Percentiles rank a stretch among this genome's conserved stretches.
These are phyloP conservation scores for Penicillium atrosanguineum DNA, from an alignment of 495 filamentous ascomycete species.

Conservation along the genomic window DNA sequence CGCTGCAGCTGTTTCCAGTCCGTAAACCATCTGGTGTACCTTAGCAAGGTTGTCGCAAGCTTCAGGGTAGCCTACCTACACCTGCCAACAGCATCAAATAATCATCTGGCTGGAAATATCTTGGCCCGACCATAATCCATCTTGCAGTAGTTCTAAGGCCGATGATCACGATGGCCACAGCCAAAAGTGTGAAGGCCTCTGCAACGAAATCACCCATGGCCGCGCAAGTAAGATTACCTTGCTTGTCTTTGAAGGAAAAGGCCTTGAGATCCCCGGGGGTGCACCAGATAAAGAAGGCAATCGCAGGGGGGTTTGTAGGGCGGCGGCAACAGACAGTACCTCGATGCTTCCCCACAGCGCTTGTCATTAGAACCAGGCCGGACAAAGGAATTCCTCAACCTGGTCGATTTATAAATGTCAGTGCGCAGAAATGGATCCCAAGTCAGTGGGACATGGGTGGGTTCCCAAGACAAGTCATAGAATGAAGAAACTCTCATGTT, in stretches of 20 bases:
- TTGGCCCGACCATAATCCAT: conserved; percentile 49
- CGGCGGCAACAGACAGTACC: neutral
- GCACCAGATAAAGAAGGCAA: conserved; percentile 24
- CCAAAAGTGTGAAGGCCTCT: conserved; percentile 54
- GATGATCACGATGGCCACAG: conserved; percentile 48
- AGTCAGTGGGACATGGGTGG: neutral
- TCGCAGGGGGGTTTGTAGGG: conserved; percentile 2
- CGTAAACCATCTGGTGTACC: conserved; percentile 30
- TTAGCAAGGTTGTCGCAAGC: neutral
- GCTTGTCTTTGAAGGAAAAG: conserved; percentile 1
- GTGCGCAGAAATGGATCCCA: conserved; percentile 1
- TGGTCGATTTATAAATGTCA: conserved; percentile 24
- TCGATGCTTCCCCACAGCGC: conserved; percentile 5
- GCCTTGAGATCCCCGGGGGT: conserved; percentile 5
- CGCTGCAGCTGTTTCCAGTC: conserved; percentile 44
- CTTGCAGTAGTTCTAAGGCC: conserved; percentile 47
- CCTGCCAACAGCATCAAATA: conserved; percentile 58
- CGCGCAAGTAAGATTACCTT: neutral
- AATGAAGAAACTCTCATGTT: neutral
- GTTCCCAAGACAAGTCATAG: neutral
- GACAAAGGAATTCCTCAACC: conserved; percentile 20
- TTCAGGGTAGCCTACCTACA: conserved; percentile 30
- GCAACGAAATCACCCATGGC: conserved; percentile 37
- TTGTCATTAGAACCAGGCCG: conserved; percentile 28
- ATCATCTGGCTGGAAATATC: conserved; percentile 54